Percentiles rank a stretch among this genome's conserved stretches.
Evolutionary conservation across 106 monocot genomes (phyloP).

Genomic region (Acanthochlamys bracteata): DNA sequence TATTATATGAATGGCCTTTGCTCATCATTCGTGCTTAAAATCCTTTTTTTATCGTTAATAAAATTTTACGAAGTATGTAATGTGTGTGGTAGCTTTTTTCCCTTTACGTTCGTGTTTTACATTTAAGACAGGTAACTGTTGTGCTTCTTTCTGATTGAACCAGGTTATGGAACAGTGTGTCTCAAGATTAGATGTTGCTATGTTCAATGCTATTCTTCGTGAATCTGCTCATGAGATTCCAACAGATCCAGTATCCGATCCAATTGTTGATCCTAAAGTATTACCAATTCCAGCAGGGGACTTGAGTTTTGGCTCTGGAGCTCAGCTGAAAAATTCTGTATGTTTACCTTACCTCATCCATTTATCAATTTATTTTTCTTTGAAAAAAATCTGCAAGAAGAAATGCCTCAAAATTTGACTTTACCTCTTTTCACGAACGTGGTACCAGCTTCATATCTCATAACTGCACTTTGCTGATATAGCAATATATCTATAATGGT

Average conservation of each 20-base stretch:
- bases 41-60: neutral
- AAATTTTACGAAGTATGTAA: neutral
- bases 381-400: neutral
- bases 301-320: conserved; percentile 97
- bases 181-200: conserved; percentile 83
- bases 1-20: conserved; percentile 15
- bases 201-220: conserved; percentile 99
- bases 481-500: too few relatives aligned
- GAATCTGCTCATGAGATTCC: conserved; percentile 90
- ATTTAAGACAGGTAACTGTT: too few relatives aligned
- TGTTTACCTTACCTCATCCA: neutral
- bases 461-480: too few relatives aligned
- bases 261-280: conserved; percentile 78
- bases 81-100: neutral
- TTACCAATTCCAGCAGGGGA: conserved; percentile 88
- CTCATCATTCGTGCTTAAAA: neutral
- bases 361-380: neutral
- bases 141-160: conserved; percentile 4
- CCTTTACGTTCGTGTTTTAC: neutral
- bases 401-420: neutral
- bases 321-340: conserved; percentile 97
- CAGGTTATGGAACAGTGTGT: conserved; percentile 97
- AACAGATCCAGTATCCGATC: conserved; percentile 95
- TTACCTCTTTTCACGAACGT: too few relatives aligned
- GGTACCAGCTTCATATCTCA: too few relatives aligned